phyloP scores from a whole-genome alignment of 768 basidiomycete species.

The Candolleomyces eurysporus region DNA sequence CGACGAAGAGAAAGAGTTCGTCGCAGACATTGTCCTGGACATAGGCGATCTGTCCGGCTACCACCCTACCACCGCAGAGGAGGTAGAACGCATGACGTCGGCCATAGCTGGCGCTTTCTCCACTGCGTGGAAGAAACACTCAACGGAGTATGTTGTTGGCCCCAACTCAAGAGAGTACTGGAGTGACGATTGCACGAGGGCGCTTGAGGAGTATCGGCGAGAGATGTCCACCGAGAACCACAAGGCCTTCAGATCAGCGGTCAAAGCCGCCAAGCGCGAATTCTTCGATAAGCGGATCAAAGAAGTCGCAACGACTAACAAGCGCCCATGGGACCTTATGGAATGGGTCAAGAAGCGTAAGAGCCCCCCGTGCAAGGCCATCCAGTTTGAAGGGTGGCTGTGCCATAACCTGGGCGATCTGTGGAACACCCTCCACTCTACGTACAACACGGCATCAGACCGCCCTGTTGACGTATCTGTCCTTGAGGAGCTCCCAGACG shows the following conservation, averaged over 20 bases:
- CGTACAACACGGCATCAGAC: no score
- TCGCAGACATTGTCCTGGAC: background rate
- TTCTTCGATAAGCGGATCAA: no score
- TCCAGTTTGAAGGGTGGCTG: no score
- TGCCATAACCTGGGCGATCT: no score
- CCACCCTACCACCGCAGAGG: background rate
- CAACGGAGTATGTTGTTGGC: background rate
- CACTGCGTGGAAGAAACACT: background rate
- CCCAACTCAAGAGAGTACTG: background rate
- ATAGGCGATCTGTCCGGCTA: background rate
- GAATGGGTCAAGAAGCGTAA: constrained; percentile 13
- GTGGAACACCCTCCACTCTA: no score
- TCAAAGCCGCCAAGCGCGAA: no score
- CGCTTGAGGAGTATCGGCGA: background rate
- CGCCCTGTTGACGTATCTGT: no score
- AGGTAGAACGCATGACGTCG: background rate
- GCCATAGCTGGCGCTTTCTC: background rate
- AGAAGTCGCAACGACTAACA: background rate
- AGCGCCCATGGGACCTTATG: constrained; percentile 17
- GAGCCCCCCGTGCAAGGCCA: constrained; percentile 9
- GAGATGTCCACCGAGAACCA: background rate
- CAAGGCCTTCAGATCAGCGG: background rate
- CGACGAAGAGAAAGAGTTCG: background rate
- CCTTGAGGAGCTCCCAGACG: no score
- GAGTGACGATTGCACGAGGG: background rate